Base-by-base conservation (phyloP, 805 yeast species). In the Torulaspora indica region DNA sequence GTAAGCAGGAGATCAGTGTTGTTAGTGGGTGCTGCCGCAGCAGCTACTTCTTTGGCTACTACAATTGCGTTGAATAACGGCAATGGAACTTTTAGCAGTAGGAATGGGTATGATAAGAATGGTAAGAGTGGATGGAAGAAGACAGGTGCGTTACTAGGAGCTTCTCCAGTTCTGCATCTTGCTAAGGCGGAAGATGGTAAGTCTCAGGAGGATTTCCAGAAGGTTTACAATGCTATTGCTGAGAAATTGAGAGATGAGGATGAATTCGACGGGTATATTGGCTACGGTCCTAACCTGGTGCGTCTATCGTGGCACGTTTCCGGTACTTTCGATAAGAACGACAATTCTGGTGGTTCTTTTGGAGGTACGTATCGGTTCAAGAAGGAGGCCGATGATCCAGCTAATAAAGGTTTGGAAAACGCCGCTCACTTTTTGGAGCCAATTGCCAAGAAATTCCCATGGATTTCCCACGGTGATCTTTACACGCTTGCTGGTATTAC, bases 221-320 rank as follows among this genome's bases (percentile, higher is more conserved):
- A 69, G 47, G 78, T 78, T 48, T 91, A 80, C 68, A 81, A 78
- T 68, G 93, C 79, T 52, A 87, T 78, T 74, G 96, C 82, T 28
- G 60, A 58, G 33, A 75, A 73, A 61, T 61, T 85, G 18, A 70
- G 73, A 51, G 85, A 79, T 7, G 69, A 73, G 14, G 75, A 71
- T 42, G 75, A 70, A 38, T 81, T 76, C 58, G 90, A 83, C 55
- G 82, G 79, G 51, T 79, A 78, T 29, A 78, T 81, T 20, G 82
- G 81, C 3, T 74, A 79, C 49, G 93, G 90, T 1, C 96, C 95
- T 8, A 78, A 82, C 12, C 68, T 87, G 32, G 78, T 87, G 18
- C 78, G 95, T 56, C 73, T 85, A 43, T 84, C 95, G 22, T 87
- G 95, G 95, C 95, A 87, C 61, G 77, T 82, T 28, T 76, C 86